A percentile compares a stretch with the other conserved stretches of the same genome.
Evolutionary conservation across 495 filamentous ascomycete species (phyloP).

Genomic region (Aspergillus olivimuriae): DNA sequence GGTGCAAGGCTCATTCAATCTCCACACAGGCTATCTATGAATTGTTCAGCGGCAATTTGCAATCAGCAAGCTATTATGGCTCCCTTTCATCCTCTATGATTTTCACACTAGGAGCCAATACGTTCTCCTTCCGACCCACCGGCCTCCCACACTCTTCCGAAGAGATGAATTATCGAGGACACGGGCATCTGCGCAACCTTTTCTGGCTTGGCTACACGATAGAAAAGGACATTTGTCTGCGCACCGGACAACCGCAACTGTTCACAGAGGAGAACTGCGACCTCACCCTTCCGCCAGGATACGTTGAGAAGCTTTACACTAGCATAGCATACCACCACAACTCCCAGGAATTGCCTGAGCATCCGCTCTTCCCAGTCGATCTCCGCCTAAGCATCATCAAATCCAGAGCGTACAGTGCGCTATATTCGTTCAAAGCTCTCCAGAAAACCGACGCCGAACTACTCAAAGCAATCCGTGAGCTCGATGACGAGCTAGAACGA

Average conservation of each 20-base stretch:
- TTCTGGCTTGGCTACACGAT: conserved; percentile 50
- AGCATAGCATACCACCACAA: conserved; percentile 21
- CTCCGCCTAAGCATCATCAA: conserved; percentile 45
- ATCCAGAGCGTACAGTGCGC: conserved; percentile 37
- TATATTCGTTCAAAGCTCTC: conserved; percentile 41
- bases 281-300: conserved; percentile 41
- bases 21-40: conserved; percentile 35
- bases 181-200: conserved; percentile 37
- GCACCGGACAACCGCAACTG: conserved; percentile 45
- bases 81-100: conserved; percentile 38
- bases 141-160: neutral
- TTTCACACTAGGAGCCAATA: conserved; percentile 44
- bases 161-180: conserved; percentile 11
- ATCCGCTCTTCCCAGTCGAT: conserved; percentile 42
- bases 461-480: conserved; percentile 44
- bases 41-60: conserved; percentile 39
- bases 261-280: conserved; percentile 50
- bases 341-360: conserved; percentile 16
- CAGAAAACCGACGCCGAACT: conserved; percentile 48
- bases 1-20: neutral
- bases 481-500: conserved; percentile 45
- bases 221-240: conserved; percentile 45
- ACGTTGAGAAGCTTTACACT: conserved; percentile 27
- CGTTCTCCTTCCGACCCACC: conserved; percentile 7
- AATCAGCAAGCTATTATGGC: conserved; percentile 35